A percentile compares a stretch with the other conserved stretches of the same genome.
phyloP scores from a whole-genome alignment of 768 basidiomycete species.

The Inosperma sp. region DNA sequence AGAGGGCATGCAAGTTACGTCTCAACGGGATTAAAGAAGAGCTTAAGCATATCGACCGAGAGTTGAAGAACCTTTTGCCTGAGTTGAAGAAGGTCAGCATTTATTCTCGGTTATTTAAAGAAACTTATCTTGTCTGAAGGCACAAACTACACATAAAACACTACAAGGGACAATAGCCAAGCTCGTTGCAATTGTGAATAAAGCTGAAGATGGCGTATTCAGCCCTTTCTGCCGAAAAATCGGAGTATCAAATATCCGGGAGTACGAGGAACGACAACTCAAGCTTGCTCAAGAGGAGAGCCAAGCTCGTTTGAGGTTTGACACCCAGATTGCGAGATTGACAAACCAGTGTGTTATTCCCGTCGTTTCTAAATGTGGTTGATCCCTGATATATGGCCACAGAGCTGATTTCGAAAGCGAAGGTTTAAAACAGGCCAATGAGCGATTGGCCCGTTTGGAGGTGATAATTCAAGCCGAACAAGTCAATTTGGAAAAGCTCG shows the following conservation, averaged over 20 bases:
- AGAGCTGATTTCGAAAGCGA: constrained; percentile 82
- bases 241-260: constrained; percentile 75
- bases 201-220: constrained; percentile 80
- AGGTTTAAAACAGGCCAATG: constrained; percentile 58
- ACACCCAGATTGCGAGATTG: constrained; percentile 81
- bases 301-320: constrained; percentile 75
- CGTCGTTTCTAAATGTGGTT: neutral
- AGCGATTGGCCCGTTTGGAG: constrained; percentile 55
- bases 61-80: constrained; percentile 60
- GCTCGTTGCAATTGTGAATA: constrained; percentile 56
- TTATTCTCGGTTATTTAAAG: neutral
- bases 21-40: constrained; percentile 80
- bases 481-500: constrained; percentile 47
- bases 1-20: constrained; percentile 75
- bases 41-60: constrained; percentile 71
- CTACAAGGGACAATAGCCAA: constrained; percentile 53
- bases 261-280: constrained; percentile 90
- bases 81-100: constrained; percentile 65
- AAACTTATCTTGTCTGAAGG: constrained; percentile 32
- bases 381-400: no score
- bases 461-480: constrained; percentile 50
- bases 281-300: constrained; percentile 86
- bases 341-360: constrained; percentile 66
- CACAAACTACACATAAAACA: constrained; percentile 45
- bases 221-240: constrained; percentile 74